Percentiles rank a stretch among this genome's conserved stretches.
These are phyloP conservation scores for Neurospora sp. DNA, from an alignment of 2,329 filamentous ascomycete species.

Conservation along the genomic window DNA sequence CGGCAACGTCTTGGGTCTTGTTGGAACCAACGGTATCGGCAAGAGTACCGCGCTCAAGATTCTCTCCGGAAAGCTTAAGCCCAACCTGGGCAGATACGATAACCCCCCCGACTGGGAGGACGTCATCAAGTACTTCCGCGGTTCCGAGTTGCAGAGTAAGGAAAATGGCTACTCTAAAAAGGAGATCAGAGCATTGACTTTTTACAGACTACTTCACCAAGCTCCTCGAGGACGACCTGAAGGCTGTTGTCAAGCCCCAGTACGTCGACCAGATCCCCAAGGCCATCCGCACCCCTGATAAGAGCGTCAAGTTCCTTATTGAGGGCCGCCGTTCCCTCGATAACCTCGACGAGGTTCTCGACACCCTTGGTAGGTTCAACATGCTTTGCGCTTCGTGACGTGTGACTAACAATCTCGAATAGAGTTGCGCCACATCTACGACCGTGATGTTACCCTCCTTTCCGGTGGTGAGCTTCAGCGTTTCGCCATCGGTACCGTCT, in stretches of 20 bases:
- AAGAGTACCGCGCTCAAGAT: slow-evolving; percentile 99
- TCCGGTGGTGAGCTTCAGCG: slow-evolving; percentile 97
- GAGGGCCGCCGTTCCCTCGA: slow-evolving; percentile 65
- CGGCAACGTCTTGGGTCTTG: slow-evolving; percentile 88
- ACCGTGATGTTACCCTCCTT: slow-evolving; percentile 80
- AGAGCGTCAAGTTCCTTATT: slow-evolving; percentile 70
- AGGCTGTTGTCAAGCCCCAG: slow-evolving; percentile 97
- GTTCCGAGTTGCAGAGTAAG: slow-evolving; percentile 87
- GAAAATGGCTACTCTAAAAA: slow-evolving; percentile 14
- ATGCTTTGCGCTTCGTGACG: neutral
- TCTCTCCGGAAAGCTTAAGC: slow-evolving; percentile 95
- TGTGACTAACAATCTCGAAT: neutral
- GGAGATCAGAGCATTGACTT: slow-evolving; percentile 1
- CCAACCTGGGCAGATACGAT: slow-evolving; percentile 88
- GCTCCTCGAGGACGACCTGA: slow-evolving; percentile 90
- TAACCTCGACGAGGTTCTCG: slow-evolving; percentile 72
- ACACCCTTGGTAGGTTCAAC: slow-evolving; percentile 52
- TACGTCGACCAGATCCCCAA: slow-evolving; percentile 98
- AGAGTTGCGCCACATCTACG: slow-evolving; percentile 82
- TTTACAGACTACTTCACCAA: slow-evolving; percentile 94
- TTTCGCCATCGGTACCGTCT: slow-evolving; percentile 93
- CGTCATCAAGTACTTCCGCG: slow-evolving; percentile 95
- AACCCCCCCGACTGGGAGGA: slow-evolving; percentile 99
- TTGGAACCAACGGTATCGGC: slow-evolving; percentile 99
- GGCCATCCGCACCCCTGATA: slow-evolving; percentile 73